phyloP scores from a whole-genome alignment of 805 yeast species.

The Saturnispora hagleri region DNA sequence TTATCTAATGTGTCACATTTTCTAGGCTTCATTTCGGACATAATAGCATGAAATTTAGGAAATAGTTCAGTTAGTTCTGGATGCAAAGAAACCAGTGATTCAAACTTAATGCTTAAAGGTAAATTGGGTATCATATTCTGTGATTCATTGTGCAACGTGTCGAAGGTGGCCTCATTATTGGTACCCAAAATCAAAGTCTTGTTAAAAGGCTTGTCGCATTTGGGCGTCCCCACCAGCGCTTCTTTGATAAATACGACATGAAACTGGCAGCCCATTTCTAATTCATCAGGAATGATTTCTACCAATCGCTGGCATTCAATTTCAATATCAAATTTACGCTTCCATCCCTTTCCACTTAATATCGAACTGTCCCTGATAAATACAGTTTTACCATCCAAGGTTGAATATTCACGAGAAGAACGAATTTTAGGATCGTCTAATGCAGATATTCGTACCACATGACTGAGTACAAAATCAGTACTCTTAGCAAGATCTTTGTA shows the following conservation, averaged over 20 bases:
- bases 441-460: conserved; percentile 37
- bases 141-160: neutral
- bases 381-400: conserved; percentile 49
- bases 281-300: conserved; percentile 47
- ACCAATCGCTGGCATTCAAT: conserved; percentile 41
- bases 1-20: conserved; percentile 5
- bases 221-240: conserved; percentile 40
- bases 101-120: neutral
- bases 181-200: neutral
- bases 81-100: neutral
- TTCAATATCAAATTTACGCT: conserved; percentile 32
- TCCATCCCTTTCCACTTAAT: conserved; percentile 52
- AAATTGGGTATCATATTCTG: neutral
- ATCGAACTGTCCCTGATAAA: conserved; percentile 46
- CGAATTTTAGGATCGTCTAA: conserved; percentile 13
- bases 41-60: neutral
- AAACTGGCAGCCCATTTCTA: conserved; percentile 47
- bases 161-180: neutral
- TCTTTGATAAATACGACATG: conserved; percentile 49
- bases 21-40: conserved; percentile 7
- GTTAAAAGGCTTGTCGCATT: neutral
- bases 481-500: conserved; percentile 46
- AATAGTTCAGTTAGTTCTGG: conserved; percentile 1
- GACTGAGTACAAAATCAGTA: conserved; percentile 55
- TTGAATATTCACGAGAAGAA: conserved; percentile 25